A percentile compares a stretch with the other conserved stretches of the same genome.
Conservation (phyloP, 1,139 yeast species). For the Suhomyces ambrosiae region DNA sequence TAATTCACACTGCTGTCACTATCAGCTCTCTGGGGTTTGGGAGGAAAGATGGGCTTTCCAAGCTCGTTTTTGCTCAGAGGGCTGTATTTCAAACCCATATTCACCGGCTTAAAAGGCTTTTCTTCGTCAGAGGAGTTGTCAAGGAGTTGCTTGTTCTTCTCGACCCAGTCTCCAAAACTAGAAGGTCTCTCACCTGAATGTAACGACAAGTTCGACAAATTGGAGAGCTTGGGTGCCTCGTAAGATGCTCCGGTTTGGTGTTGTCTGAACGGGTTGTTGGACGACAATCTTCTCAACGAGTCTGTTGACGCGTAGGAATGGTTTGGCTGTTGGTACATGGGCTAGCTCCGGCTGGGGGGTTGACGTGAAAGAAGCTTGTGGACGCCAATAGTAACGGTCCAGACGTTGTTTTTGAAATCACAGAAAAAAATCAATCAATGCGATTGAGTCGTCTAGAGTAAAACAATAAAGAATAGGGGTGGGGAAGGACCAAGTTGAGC, state of each 20-base stretch:
- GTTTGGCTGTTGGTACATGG: conserved; percentile 48
- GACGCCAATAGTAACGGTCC: too few species aligned
- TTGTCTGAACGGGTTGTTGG: conserved; percentile 61
- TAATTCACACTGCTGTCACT: conserved; percentile 48
- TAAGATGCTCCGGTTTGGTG: conserved; percentile 9
- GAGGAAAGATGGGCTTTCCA: conserved; percentile 31
- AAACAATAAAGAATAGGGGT: too few species aligned
- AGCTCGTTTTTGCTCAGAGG: conserved; percentile 10
- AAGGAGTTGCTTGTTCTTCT: conserved; percentile 46
- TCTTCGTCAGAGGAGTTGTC: conserved; percentile 48
- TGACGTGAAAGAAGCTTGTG: too few species aligned
- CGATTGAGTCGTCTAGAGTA: too few species aligned
- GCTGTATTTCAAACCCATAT: conserved; percentile 11
- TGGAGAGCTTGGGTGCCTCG: conserved; percentile 13
- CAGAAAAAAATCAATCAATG: too few species aligned
- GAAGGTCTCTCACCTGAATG: conserved; percentile 19
- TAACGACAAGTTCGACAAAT: conserved; percentile 14
- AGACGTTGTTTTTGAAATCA: too few species aligned
- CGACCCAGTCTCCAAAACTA: conserved; percentile 54
- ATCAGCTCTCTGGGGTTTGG: conserved; percentile 33
- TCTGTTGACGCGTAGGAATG: conserved; percentile 38
- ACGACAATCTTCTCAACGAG: conserved; percentile 52
- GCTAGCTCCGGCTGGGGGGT: too few species aligned
- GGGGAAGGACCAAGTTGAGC: too few species aligned
- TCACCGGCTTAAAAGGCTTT: conserved; percentile 19